Base-by-base conservation (phyloP, 805 yeast species). In the Metschnikowia colocasiae region DNA sequence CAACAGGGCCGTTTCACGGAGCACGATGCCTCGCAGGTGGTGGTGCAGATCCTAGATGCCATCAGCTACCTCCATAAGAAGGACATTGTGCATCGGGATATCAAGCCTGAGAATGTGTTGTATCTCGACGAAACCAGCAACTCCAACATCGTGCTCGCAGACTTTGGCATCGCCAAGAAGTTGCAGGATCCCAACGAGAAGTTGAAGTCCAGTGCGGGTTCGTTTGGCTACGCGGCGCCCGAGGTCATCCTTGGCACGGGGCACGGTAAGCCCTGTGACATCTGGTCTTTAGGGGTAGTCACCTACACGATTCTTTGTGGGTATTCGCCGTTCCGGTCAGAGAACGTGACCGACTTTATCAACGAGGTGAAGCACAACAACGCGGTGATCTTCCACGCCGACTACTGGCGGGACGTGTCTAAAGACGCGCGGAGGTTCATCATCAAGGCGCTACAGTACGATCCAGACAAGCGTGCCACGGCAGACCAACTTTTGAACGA, bases 151-250 rank as follows among this genome's bases (percentile, higher is more conserved):
- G 97, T 91, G 9, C 73, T 92, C 53, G 97, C 97, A 1, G 99
- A 92, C 68, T 92, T 92, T 65, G 99, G 99, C 42, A 94, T 92
- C 52, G 97, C 98, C 29, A 88, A 88, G 64, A 77, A 80, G 57
- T 69, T 92, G 53, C 73, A 75, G 49, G 64, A 74, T 10, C 75
- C 80, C 3, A 78, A 81, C 55, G 88, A 85, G 47, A 69, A 79
- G 50, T 71, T 88, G 49, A 81, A 76, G 27, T 72, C 84, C 19
- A 83, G 87, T 35, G 96, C 96, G 0, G 98, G 98, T 1, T 87
- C 96, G 1, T 83, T 88, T 66, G 98, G 99, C 1, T 92, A 92
- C 64, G 97, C 96, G 29, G 98, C 98, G 0, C 99, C 99, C 0
- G 99, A 92, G 61, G 90, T 92, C 6, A 76, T 92, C 32, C 68